phyloP scores from a whole-genome alignment of 371 early-diverging fungal species.

The Mucor saturninus region DNA sequence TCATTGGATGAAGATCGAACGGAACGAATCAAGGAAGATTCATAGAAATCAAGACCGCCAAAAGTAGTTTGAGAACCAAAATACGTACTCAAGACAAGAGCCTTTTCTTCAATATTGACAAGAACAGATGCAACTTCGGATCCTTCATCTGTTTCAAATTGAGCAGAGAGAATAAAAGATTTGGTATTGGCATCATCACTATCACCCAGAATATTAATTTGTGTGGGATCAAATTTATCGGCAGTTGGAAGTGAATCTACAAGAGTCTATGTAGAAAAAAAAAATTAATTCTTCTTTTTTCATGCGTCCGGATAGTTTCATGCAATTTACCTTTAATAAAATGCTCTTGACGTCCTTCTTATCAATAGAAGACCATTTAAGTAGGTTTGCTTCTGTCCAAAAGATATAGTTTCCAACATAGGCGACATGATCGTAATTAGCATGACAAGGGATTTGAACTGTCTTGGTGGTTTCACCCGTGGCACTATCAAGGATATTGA shows the following conservation, averaged over 20 bases:
- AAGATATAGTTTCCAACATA: constrained; percentile 32
- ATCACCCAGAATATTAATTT: constrained; percentile 18
- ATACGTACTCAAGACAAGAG: constrained; percentile 21
- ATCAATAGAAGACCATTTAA: constrained; percentile 44
- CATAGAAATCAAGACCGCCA: constrained; percentile 28
- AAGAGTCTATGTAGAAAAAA: constrained; percentile 3
- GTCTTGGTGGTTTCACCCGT: constrained; percentile 25
- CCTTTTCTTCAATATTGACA: constrained; percentile 20
- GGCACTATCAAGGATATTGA: constrained; percentile 19
- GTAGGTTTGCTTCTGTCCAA: constrained; percentile 40
- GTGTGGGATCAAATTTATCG: constrained; percentile 12
- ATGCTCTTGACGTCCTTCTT: constrained; percentile 29
- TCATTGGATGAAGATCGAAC: constrained; percentile 11
- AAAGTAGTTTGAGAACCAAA: constrained; percentile 31
- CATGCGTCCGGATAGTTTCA: neutral
- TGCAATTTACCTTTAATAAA: constrained; percentile 24
- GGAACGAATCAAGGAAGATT: constrained; percentile 15
- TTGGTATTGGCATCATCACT: constrained; percentile 6
- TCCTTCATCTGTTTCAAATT: constrained; percentile 15
- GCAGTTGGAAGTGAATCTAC: constrained; percentile 20
- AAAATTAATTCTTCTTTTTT: neutral
- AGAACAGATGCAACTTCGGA: constrained; percentile 23
- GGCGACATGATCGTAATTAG: constrained; percentile 19
- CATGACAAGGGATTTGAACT: constrained; percentile 21
- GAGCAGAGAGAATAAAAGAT: constrained; percentile 14